These are phyloP conservation scores for Candida insectalens DNA, from an alignment of 805 yeast species.

Conservation along the genomic window DNA sequence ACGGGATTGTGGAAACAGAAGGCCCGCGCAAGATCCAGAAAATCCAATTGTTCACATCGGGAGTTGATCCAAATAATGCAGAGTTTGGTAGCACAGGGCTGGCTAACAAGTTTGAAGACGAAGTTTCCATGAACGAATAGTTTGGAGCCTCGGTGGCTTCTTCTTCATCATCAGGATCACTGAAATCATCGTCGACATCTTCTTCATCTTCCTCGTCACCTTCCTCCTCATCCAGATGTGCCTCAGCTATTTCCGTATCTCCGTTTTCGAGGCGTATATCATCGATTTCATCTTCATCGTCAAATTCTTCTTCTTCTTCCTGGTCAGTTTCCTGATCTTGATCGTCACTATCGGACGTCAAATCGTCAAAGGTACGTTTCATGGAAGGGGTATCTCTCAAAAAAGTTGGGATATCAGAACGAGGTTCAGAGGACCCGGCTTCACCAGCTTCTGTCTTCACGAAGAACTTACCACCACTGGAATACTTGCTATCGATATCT, in stretches of 20 bases:
- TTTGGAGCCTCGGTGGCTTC: slow-evolving; percentile 3
- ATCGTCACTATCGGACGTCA: slow-evolving; percentile 23
- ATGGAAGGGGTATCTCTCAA: slow-evolving; percentile 1
- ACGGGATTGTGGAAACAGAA: slow-evolving; percentile 55
- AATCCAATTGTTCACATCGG: slow-evolving; percentile 44
- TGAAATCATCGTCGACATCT: slow-evolving; percentile 12
- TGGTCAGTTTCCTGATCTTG: slow-evolving; percentile 4
- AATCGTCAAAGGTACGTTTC: slow-evolving; percentile 7
- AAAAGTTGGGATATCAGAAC: slow-evolving; percentile 5
- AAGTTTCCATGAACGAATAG: neutral
- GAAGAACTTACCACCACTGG: slow-evolving; percentile 84
- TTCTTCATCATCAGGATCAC: slow-evolving; percentile 4
- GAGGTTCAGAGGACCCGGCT: slow-evolving; percentile 3
- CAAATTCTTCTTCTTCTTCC: slow-evolving; percentile 7
- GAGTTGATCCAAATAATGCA: slow-evolving; percentile 2
- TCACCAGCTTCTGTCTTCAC: slow-evolving; percentile 25
- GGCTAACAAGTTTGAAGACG: slow-evolving; percentile 1
- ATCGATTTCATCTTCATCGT: slow-evolving; percentile 14
- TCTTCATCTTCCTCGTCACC: slow-evolving; percentile 15
- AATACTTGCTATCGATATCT: slow-evolving; percentile 77
- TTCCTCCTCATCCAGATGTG: neutral
- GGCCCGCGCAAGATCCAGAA: slow-evolving; percentile 61
- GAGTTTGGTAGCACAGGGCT: slow-evolving; percentile 2
- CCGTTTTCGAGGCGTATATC: slow-evolving; percentile 16
- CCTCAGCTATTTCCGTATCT: slow-evolving; percentile 10